Evolutionary conservation across 352 stramenopile species (phyloP).

Genomic region (Blastocystis sp.): DNA sequence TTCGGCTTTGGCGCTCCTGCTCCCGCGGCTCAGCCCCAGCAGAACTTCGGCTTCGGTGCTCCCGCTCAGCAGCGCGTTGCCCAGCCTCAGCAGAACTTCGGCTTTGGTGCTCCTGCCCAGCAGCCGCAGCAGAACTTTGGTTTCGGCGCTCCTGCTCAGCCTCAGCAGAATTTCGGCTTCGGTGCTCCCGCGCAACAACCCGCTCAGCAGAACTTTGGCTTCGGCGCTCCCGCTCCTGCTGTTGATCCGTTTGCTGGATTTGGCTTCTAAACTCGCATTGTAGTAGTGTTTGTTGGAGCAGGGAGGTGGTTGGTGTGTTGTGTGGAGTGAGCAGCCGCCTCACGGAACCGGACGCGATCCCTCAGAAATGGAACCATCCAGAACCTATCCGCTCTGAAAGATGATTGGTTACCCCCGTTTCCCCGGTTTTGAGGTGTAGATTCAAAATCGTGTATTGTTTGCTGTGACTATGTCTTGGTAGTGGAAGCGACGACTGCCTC

Average conservation of each 20-base stretch:
- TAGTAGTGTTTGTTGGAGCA: slow-evolving; percentile 12
- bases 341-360: too few species aligned
- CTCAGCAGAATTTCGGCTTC: slow-evolving; percentile 17
- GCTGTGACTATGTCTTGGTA: neutral
- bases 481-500: neutral
- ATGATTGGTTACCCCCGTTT: too few species aligned
- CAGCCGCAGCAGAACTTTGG: slow-evolving; percentile 52
- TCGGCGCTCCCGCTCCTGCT: slow-evolving; percentile 17
- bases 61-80: slow-evolving; percentile 30
- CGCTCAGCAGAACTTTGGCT: slow-evolving; percentile 65
- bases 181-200: slow-evolving; percentile 48
- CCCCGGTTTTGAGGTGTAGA: neutral
- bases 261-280: slow-evolving; percentile 70
- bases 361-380: too few species aligned
- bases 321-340: too few species aligned
- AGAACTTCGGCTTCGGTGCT: slow-evolving; percentile 66
- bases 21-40: slow-evolving; percentile 17
- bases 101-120: slow-evolving; percentile 15
- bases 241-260: slow-evolving; percentile 71
- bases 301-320: too few species aligned
- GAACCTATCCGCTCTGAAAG: too few species aligned
- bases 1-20: slow-evolving; percentile 55
- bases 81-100: slow-evolving; percentile 52
- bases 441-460: neutral
- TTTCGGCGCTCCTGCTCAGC: slow-evolving; percentile 8